Conservation (phyloP, 305 asterid species). For the Fraxinus dipetala region DNA sequence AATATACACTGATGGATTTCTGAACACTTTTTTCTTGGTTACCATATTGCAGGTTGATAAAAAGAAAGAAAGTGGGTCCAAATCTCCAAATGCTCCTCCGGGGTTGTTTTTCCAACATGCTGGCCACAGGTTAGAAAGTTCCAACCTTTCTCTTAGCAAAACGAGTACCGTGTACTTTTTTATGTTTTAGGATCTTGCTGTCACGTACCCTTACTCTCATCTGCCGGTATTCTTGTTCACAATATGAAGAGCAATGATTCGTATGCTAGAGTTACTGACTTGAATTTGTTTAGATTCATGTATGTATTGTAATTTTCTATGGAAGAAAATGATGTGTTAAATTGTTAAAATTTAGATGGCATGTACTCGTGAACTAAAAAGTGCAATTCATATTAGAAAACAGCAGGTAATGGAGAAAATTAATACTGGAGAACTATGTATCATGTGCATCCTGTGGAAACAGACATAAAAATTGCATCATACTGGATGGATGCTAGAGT, state of each 20-base stretch:
- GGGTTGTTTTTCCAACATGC: conserved; percentile 97
- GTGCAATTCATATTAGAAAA: neutral
- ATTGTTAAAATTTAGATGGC: neutral
- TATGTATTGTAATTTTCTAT: neutral
- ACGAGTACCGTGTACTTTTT: neutral
- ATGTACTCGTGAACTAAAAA: neutral
- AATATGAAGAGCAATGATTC: neutral
- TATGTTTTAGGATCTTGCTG: neutral
- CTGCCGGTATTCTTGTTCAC: neutral
- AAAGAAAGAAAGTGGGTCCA: conserved; percentile 52
- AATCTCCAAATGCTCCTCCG: conserved; percentile 52
- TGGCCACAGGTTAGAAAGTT: conserved; percentile 81
- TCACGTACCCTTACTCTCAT: neutral
- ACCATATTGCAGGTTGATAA: conserved; percentile 57
- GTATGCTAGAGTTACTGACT: neutral
- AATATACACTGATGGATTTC: conserved; percentile 9
- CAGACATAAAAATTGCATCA: neutral
- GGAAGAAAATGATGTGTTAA: neutral
- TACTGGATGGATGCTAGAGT: neutral
- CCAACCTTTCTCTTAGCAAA: conserved; percentile 6
- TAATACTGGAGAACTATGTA: neutral
- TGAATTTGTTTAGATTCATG: neutral
- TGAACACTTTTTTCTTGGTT: neutral
- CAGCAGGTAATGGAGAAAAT: neutral
- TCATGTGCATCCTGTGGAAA: neutral